A percentile compares a stretch with the other conserved stretches of the same genome.
phyloP scores from a whole-genome alignment of 1,284 basidiomycete genomes.

The Ceratobasidium theobromae region DNA sequence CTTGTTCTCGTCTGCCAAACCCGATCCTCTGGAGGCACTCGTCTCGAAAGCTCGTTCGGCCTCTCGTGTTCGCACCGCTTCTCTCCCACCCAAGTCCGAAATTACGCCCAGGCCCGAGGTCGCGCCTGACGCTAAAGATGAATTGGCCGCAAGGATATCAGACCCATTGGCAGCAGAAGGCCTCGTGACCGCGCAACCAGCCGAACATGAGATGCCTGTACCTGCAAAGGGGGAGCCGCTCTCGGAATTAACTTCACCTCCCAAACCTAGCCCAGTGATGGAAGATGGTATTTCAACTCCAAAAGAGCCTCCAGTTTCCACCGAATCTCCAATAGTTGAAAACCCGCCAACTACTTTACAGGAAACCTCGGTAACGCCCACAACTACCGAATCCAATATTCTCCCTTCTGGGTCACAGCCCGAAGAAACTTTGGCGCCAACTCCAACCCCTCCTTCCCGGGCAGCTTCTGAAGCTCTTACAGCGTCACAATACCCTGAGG shows the following conservation, averaged over 20 bases:
- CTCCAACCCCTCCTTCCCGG: slow-evolving; percentile 19
- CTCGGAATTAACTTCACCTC: background rate
- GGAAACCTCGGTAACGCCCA: slow-evolving; percentile 2
- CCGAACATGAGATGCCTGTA: background rate
- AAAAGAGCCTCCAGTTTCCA: slow-evolving; percentile 12
- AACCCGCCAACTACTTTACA: background rate
- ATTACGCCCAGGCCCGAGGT: background rate
- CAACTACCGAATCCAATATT: slow-evolving; percentile 2
- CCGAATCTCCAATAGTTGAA: background rate
- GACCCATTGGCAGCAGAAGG: background rate
- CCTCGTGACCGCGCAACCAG: background rate
- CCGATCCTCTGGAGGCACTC: slow-evolving; percentile 17
- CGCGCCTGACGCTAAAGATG: background rate
- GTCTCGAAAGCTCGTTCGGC: slow-evolving; percentile 26
- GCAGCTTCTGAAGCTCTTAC: slow-evolving; percentile 17
- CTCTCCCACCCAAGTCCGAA: slow-evolving; percentile 5
- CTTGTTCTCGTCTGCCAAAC: slow-evolving; percentile 11
- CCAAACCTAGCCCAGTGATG: background rate
- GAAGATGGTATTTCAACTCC: slow-evolving; percentile 4
- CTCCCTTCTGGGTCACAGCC: background rate
- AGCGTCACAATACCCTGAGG: slow-evolving; percentile 22
- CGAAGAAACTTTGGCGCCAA: background rate
- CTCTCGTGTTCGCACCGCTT: slow-evolving; percentile 1
- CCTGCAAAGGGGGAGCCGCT: background rate
- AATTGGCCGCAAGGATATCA: background rate